These are phyloP conservation scores for Allantophomopsis cytisporea DNA, from an alignment of 2,329 filamentous ascomycete species.

Conservation along the genomic window DNA sequence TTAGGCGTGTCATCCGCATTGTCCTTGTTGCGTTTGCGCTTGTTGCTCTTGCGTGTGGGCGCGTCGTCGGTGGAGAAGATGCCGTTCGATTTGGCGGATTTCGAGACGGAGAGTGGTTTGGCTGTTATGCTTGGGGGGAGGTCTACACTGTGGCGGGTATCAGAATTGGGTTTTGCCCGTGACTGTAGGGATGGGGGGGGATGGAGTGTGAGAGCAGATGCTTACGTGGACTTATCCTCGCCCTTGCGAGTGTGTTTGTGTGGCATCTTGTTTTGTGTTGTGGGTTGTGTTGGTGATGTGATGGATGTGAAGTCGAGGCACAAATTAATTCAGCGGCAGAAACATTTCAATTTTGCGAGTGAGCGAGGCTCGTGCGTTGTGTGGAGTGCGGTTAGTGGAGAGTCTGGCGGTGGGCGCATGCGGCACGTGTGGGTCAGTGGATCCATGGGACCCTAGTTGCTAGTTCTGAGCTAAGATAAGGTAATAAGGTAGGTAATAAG, in stretches of 20 bases:
- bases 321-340: no score
- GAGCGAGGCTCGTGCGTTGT: no score
- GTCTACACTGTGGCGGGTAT: constrained; percentile 10
- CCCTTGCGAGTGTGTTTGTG: constrained; percentile 71
- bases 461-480: no score
- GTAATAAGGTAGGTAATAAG: no score
- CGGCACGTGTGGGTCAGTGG: no score
- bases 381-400: no score
- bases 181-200: constrained; percentile 10
- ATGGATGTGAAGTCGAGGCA: no score
- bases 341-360: no score
- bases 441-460: no score
- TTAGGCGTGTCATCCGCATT: constrained; percentile 70
- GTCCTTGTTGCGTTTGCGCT: constrained; percentile 29
- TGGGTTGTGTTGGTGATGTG: no score
- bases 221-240: constrained; percentile 39
- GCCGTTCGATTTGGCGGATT: constrained; percentile 23
- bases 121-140: constrained; percentile 48
- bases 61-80: constrained; percentile 18
- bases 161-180: constrained; percentile 12
- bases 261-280: constrained; percentile 43
- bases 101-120: constrained; percentile 40
- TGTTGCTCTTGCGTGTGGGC: constrained; percentile 22
- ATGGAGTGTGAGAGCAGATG: constrained; percentile 2
- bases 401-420: no score